Percentiles rank a stretch among this genome's conserved stretches.
phyloP scores from a whole-genome alignment of 306 rosid genomes.

The Rosa rugosa region DNA sequence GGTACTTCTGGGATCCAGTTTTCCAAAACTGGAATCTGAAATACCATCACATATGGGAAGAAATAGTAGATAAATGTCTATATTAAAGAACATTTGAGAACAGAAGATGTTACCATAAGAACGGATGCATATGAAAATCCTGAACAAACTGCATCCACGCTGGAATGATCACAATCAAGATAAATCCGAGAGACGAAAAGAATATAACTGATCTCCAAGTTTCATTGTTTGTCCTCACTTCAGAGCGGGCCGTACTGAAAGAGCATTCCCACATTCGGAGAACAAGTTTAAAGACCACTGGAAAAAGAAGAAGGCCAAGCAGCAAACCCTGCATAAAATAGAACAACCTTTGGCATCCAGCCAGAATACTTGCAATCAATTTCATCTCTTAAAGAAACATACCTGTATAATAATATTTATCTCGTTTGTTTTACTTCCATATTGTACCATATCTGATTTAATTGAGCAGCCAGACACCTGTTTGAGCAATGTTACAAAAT shows the following conservation, averaged over 20 bases:
- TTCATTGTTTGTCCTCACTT: slow-evolving; percentile 52
- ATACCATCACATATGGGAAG: background rate
- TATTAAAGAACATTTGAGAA: background rate
- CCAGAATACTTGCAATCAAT: slow-evolving; percentile 24
- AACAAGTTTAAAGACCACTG: slow-evolving; percentile 58
- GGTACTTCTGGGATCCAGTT: background rate
- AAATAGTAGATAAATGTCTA: background rate
- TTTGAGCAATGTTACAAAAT: slow-evolving; percentile 30
- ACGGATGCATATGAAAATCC: slow-evolving; percentile 73
- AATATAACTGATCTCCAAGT: slow-evolving; percentile 63
- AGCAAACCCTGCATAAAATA: slow-evolving; percentile 71
- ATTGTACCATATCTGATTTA: slow-evolving; percentile 46
- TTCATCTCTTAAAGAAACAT: slow-evolving; percentile 27
- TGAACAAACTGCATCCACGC: slow-evolving; percentile 86
- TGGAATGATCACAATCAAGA: slow-evolving; percentile 62
- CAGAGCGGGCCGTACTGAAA: slow-evolving; percentile 37
- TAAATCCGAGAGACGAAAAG: slow-evolving; percentile 56
- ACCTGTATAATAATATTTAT: slow-evolving; percentile 83
- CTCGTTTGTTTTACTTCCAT: slow-evolving; percentile 71
- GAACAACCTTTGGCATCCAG: slow-evolving; percentile 35
- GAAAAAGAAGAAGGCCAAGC: slow-evolving; percentile 84
- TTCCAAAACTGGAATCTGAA: background rate
- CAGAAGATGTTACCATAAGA: slow-evolving; percentile 49
- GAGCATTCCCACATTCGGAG: slow-evolving; percentile 59
- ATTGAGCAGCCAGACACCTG: slow-evolving; percentile 58